Evolutionary conservation across 2,329 filamentous ascomycete species (phyloP), one percentile per base, ranked within the genome.

Genomic region (Fusarium sororula): DNA sequence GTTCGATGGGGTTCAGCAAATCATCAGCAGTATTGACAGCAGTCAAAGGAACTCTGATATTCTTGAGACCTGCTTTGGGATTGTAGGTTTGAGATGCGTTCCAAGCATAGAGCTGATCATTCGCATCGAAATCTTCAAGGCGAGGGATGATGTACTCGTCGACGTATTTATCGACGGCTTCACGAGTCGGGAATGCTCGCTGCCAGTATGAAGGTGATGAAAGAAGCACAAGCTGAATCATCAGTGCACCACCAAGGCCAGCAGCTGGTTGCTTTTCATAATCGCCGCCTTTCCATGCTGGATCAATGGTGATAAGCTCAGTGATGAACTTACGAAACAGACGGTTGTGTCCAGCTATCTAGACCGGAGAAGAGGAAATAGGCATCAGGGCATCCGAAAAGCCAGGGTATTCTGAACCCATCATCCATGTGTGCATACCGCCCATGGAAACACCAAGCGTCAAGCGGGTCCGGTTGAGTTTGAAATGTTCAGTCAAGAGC

Each of bases 401-500:
- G 2, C 44, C 57, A 0, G 62, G 62, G 0, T 68, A 68, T 3
- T 48, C 41, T 5, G 11, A 28, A 5, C 71, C 71, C 32, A 53
- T 51, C 70, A 74, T 60, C 70, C 71, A 73, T 1, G 53, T 71
- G 1, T 74, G 71, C 71, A 71, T 73, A 2, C 70, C 71, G 2
- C 71, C 70, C 62, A 74, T 73, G 0, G 70, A 73, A 0, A 73
- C 70, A 2, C 71, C 71, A 26, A 73, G 57, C 0, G 59, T 48
- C 11, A 73, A 7, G 1, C 70, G 30, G 0, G 67, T 74, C 2
- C 60, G 54, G 1, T 74, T 67, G 0, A 73, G 51, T 8, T 53
- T 53, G 9, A 73, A 74, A 15, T 74, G 57, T 2, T 74, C 57
- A 4, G 70, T 61, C 0, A 73, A 15, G 0, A 71, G 57, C 0